Conservation (phyloP, 140 eudicot genomes). For the Cichorium intybus region DNA sequence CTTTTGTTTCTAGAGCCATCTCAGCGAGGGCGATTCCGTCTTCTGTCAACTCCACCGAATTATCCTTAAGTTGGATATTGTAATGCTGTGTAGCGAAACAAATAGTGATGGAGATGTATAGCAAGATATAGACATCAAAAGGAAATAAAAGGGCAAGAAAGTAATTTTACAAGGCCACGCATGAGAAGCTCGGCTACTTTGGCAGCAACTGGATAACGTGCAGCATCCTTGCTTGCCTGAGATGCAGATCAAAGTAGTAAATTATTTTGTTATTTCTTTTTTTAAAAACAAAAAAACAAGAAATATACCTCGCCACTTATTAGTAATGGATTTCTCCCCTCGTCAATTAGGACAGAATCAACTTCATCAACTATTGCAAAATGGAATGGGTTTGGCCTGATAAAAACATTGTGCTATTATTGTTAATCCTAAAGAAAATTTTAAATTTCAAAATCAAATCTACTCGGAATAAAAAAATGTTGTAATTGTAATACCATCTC, state of each 20-base stretch:
- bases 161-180: slow-evolving; percentile 54
- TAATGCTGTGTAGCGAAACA: slow-evolving; percentile 61
- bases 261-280: not conserved
- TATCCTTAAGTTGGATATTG: slow-evolving; percentile 85
- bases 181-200: slow-evolving; percentile 96
- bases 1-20: slow-evolving; percentile 94
- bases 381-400: slow-evolving; percentile 98
- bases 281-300: not conserved
- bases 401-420: slow-evolving; percentile 6
- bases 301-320: slow-evolving; percentile 85
- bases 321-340: slow-evolving; percentile 94
- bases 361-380: slow-evolving; percentile 99
- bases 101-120: not conserved
- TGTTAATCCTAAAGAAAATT: not conserved
- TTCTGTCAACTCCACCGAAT: slow-evolving; percentile 93
- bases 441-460: slow-evolving; percentile 14
- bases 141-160: slow-evolving; percentile 9
- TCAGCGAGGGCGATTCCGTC: slow-evolving; percentile 87
- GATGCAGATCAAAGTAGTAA: slow-evolving; percentile 14
- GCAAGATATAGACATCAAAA: slow-evolving; percentile 11
- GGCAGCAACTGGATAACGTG: slow-evolving; percentile 98
- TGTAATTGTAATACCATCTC: slow-evolving; percentile 96
- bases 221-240: slow-evolving; percentile 92
- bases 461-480: no score
- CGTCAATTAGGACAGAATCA: slow-evolving; percentile 95